Evolutionary conservation across 805 yeast genomes (phyloP).

Genomic region (Spencermartinsiella europaea): DNA sequence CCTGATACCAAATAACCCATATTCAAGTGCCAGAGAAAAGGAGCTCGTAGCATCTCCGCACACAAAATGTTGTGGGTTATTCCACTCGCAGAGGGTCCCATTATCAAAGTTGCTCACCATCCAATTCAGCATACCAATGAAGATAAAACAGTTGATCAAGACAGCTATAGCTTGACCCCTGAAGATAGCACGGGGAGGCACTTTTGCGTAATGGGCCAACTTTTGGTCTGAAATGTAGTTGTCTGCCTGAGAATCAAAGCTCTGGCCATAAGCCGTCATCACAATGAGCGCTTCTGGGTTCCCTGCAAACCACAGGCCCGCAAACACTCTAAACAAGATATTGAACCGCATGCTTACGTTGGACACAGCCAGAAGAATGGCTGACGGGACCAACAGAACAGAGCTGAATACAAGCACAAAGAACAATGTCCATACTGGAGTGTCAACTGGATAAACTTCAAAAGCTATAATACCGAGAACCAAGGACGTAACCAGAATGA

Average conservation of each 20-base stretch:
- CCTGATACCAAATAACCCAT: conserved; percentile 44
- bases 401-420: conserved; percentile 50
- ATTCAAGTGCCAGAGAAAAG: conserved; percentile 42
- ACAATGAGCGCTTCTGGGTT: conserved; percentile 49
- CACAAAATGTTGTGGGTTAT: conserved; percentile 36
- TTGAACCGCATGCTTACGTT: conserved; percentile 52
- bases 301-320: conserved; percentile 64
- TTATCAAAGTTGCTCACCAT: conserved; percentile 30
- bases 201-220: conserved; percentile 52
- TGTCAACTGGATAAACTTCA: conserved; percentile 39
- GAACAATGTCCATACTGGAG: conserved; percentile 60
- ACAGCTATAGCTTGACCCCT: conserved; percentile 41
- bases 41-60: conserved; percentile 38
- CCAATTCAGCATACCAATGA: conserved; percentile 31
- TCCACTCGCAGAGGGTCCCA: conserved; percentile 38
- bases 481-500: conserved; percentile 40
- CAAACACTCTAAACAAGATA: conserved; percentile 57
- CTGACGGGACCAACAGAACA: conserved; percentile 49
- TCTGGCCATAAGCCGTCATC: conserved; percentile 39
- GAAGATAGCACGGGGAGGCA: conserved; percentile 56
- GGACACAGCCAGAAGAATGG: conserved; percentile 51
- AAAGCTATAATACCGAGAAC: conserved; percentile 40
- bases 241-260: conserved; percentile 40
- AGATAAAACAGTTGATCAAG: conserved; percentile 32
- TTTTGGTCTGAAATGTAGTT: conserved; percentile 53